Evolutionary conservation across 805 yeast species (phyloP), one percentile per base, ranked within the genome.

Genomic region (Kazachstania kunashirensis): DNA sequence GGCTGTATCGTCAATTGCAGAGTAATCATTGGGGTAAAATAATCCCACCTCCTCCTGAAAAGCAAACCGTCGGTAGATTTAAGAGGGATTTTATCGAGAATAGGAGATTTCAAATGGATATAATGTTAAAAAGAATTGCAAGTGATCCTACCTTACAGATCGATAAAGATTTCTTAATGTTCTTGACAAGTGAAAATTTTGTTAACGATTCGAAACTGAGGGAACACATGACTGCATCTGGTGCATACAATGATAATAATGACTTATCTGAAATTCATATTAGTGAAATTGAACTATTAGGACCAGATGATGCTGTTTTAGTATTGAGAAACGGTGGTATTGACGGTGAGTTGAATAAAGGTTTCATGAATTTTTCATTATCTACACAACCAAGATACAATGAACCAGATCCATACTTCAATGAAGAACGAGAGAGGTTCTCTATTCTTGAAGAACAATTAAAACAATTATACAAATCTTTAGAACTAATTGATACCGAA

Each of bases 1-100:
- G 97, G 97, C 67, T 92, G 10, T 89, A 86, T 57, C 84, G 84
- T 46, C 95, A 88, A 48, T 65, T 92, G 18, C 83, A 82, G 51
- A 73, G 75, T 50, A 84, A 80, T 48, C 86, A 92, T 53, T 94
- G 95, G 24, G 98, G 98, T 1, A 68, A 71, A 40, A 78, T 92
- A 25, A 77, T 92, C 17, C 97, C 98, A 1, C 95, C 97, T 1
- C 96, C 97, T 4, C 88, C 96, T 0, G 94, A 84, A 41, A 94
- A 92, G 57, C 95, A 94, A 44, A 81, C 82, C 6, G 79, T 88
- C 38, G 96, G 97, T 4, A 71, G 96, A 43, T 86, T 92, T 60
- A 85, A 85, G 49, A 84, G 84, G 47, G 86, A 79, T 48, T 88
- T 92, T 49, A 77, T 92, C 35, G 96, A 92, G 57, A 76, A 76